Conservation (phyloP, 768 basidiomycete genomes). For the Tylopilus sp. region DNA sequence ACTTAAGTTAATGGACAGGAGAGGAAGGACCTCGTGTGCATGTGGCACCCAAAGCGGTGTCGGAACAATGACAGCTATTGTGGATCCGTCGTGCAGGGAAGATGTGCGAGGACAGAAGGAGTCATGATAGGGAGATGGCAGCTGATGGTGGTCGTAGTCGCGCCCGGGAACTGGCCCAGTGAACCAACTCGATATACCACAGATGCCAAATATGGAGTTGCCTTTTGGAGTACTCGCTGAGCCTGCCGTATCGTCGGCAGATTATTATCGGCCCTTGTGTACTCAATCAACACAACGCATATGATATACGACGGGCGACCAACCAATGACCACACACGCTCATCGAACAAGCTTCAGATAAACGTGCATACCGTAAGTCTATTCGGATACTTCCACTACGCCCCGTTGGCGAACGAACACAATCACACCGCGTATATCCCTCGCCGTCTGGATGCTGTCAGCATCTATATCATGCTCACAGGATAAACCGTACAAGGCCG, state of each 20-base stretch:
- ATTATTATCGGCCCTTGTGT: constrained; percentile 27
- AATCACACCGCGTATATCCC: background rate
- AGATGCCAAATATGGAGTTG: constrained; percentile 18
- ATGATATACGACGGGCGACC: constrained; percentile 9
- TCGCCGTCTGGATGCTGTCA: background rate
- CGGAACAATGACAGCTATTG: constrained; percentile 22
- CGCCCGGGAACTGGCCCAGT: background rate
- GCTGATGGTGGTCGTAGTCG: constrained; percentile 15
- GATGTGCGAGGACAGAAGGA: constrained; percentile 8
- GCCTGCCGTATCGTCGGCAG: constrained; percentile 28
- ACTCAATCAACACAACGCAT: constrained; percentile 12
- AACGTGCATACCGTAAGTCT: background rate
- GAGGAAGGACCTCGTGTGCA: constrained; percentile 35
- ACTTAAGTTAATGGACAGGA: constrained; percentile 37
- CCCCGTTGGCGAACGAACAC: background rate
- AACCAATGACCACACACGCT: background rate
- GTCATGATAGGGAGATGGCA: constrained; percentile 5
- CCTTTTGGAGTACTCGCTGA: constrained; percentile 28
- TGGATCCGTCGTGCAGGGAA: constrained; percentile 20
- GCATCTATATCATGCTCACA: constrained; percentile 1
- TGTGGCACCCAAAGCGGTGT: constrained; percentile 31
- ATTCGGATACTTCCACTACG: background rate
- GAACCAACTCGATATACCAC: constrained; percentile 11
- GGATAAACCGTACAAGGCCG: background rate
- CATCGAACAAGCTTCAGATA: background rate